Percentiles rank a stretch among this genome's conserved stretches.
These are phyloP conservation scores for Puccinia horiana DNA, from an alignment of 1,284 basidiomycete species.

Conservation along the genomic window DNA sequence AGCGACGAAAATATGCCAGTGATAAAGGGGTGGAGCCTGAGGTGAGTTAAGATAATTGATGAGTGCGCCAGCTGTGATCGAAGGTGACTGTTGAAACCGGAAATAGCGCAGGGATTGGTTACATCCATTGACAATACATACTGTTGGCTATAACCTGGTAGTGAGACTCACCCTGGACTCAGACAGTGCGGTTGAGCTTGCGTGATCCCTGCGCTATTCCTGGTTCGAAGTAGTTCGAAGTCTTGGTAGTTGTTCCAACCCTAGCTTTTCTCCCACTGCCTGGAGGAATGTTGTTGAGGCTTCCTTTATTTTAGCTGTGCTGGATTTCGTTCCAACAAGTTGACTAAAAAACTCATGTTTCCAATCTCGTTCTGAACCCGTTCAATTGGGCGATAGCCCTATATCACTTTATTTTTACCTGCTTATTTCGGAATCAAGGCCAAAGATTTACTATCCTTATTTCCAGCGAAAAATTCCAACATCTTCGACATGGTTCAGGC, in stretches of 20 bases:
- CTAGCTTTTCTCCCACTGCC: background rate
- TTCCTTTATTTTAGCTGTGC: background rate
- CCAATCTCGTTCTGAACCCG: background rate
- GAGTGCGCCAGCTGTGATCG: no score
- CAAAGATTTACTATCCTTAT: background rate
- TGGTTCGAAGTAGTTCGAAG: no score
- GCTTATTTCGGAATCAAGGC: slow-evolving; percentile 25
- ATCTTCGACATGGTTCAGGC: slow-evolving; percentile 47
- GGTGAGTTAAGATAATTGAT: no score
- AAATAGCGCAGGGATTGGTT: background rate
- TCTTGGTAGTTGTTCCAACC: slow-evolving; percentile 6
- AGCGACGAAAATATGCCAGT: no score
- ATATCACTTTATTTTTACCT: slow-evolving; percentile 5
- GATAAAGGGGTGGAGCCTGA: no score
- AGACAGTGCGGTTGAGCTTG: background rate
- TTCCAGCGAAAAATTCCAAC: slow-evolving; percentile 16
- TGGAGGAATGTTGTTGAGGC: background rate
- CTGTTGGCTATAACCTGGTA: background rate
- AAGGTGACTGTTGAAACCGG: background rate
- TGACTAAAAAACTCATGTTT: background rate
- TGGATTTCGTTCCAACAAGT: background rate
- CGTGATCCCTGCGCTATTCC: slow-evolving; percentile 3
- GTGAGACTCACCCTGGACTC: background rate
- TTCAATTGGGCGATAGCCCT: background rate
- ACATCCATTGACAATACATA: background rate